Percentiles rank a stretch among this genome's conserved stretches.
Conservation (phyloP, 2,329 filamentous ascomycete species). For the Macrophomina phaseolina region DNA sequence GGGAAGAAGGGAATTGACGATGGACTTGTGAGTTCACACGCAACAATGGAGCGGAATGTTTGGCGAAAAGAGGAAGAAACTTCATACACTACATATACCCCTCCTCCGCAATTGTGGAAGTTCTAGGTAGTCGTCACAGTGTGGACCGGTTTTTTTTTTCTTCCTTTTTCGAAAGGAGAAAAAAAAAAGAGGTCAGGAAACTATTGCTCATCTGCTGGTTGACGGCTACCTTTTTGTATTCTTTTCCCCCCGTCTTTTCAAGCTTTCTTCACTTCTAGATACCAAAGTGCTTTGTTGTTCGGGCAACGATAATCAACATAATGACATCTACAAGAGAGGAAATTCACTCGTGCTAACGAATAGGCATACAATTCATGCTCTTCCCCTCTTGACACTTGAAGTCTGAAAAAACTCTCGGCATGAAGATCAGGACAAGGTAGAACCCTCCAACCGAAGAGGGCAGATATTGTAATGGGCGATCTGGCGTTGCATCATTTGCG, state of each 20-base stretch:
- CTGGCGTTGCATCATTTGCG: background rate
- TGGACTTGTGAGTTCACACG: no score
- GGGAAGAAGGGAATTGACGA: background rate
- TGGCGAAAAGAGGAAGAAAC: background rate
- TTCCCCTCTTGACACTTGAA: background rate
- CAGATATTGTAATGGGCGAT: background rate
- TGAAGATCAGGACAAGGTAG: background rate
- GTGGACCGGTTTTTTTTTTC: no score
- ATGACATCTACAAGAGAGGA: background rate
- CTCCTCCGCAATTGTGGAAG: background rate
- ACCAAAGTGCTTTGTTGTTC: background rate
- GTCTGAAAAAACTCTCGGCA: background rate
- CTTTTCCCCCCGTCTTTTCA: background rate
- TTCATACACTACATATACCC: background rate
- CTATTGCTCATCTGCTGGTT: background rate
- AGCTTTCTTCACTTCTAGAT: background rate
- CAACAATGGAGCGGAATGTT: background rate
- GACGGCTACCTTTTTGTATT: background rate
- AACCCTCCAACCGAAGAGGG: background rate
- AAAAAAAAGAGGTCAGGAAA: no score
- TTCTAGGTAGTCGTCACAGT: background rate
- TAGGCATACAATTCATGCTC: background rate
- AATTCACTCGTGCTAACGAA: background rate
- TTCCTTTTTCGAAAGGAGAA: no score
- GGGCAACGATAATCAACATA: background rate